Conservation (phyloP, 2,329 filamentous ascomycete genomes). For the Pseudofabraea citricarpa region DNA sequence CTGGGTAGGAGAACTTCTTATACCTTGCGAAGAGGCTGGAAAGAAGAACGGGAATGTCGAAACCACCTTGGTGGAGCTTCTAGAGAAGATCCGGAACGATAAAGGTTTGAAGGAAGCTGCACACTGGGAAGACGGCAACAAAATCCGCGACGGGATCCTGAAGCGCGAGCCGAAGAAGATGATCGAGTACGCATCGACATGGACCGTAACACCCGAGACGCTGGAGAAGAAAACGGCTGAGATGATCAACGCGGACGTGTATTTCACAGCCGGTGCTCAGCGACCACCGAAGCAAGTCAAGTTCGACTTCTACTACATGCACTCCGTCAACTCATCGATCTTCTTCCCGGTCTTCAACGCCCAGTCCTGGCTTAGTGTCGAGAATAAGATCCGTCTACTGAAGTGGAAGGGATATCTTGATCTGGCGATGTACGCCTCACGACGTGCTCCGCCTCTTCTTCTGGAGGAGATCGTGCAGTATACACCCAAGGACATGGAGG, state of each 20-base stretch:
- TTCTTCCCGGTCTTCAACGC: constrained; percentile 68
- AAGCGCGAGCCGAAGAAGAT: constrained; percentile 58
- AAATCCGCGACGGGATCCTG: constrained; percentile 66
- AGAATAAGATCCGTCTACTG: constrained; percentile 63
- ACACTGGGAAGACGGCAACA: constrained; percentile 51
- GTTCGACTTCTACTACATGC: constrained; percentile 81
- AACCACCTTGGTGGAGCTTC: constrained; percentile 50
- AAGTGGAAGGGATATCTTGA: constrained; percentile 80
- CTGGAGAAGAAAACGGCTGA: constrained; percentile 49
- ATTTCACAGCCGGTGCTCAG: constrained; percentile 48
- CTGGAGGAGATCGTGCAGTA: constrained; percentile 58
- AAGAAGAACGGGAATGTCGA: constrained; percentile 27
- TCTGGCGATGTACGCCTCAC: constrained; percentile 67
- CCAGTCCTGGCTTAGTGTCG: constrained; percentile 53
- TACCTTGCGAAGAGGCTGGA: constrained; percentile 44
- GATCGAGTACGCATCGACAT: constrained; percentile 54
- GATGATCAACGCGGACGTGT: constrained; percentile 64
- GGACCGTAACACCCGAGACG: constrained; percentile 47
- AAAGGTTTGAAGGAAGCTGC: constrained; percentile 51
- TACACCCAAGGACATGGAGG: constrained; percentile 37
- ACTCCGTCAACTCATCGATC: constrained; percentile 67
- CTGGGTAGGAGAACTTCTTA: constrained; percentile 50
- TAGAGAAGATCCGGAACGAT: constrained; percentile 53
- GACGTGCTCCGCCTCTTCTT: constrained; percentile 56
- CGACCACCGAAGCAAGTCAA: constrained; percentile 60